These are phyloP conservation scores for Globisporangium canariense DNA, from an alignment of 352 stramenopile genomes.

Conservation along the genomic window DNA sequence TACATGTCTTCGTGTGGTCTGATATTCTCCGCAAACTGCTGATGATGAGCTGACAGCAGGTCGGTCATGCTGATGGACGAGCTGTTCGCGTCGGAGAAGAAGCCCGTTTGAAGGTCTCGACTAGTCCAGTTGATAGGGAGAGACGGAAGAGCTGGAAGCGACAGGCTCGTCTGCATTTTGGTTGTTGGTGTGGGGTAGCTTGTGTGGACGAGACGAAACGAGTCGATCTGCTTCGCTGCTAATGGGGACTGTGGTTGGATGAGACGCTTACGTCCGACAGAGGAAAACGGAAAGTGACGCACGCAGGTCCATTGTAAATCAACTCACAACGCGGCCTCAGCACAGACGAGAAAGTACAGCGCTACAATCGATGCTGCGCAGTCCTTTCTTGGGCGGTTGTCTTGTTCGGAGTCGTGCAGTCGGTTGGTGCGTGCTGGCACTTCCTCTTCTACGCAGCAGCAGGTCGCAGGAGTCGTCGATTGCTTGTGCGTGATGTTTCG, in stretches of 20 bases:
- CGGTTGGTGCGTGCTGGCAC: neutral
- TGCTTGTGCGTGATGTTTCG: neutral
- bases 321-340: neutral
- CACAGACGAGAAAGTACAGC: slow-evolving; percentile 16
- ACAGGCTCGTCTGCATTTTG: slow-evolving; percentile 3
- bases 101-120: neutral
- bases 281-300: slow-evolving; percentile 13
- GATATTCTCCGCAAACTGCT: neutral
- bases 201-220: neutral
- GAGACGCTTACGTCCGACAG: slow-evolving; percentile 12
- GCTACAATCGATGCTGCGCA: neutral
- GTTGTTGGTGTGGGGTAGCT: neutral
- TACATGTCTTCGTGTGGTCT: neutral
- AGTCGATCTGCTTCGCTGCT: neutral
- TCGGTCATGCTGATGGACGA: slow-evolving; percentile 18
- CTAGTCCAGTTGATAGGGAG: neutral
- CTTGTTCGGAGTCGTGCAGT: neutral
- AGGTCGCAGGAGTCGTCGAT: neutral
- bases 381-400: slow-evolving; percentile 4
- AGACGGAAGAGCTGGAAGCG: neutral
- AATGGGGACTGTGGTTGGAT: slow-evolving; percentile 3
- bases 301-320: neutral
- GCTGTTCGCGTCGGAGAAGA: neutral
- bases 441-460: neutral
- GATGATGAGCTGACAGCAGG: slow-evolving; percentile 1